Base-by-base conservation (phyloP, 164 flowering plant species). In the Cinnamomum micranthum region DNA sequence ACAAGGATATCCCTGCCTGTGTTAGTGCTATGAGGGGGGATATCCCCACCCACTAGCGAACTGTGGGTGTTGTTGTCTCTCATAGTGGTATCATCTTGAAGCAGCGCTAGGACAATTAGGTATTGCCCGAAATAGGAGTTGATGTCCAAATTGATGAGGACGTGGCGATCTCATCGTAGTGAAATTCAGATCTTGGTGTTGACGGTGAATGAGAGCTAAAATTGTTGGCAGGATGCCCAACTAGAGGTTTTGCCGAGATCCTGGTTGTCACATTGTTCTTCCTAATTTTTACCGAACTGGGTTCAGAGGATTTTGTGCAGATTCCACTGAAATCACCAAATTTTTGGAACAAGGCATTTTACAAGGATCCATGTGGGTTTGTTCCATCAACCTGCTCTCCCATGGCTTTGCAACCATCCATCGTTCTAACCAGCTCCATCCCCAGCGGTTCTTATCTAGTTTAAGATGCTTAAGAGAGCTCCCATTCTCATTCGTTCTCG, bases 361-460 rank as follows among this genome's bases (percentile, higher is more conserved):
- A 1, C 77, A 71, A n/a, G 81, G 64, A 13, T 83, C 86, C 10
- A 68, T 71, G 0, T 81, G 80, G 19, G 76, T 77, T 78, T 89
- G 87, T 76, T 91, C 97, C 94, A 95, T 91, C 71, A 95, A 74
- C 71, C 97, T 85, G 66, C 81, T 90, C 77, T 95, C 99, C 99
- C 99, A 95, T 52, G 99, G 99, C 85, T 86, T 91, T 13, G 97
- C 97, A 14, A 95, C 89, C 99, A 95, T 95, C 99, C 97, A 95
- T 5, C 97, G 90, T 64, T 95, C 99, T 50, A 95, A 80, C 99
- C 99, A 95, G 79, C 92, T 93, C 98, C 98, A 95, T 59, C 95
- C 94, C 91, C 90, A 95, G 75, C 82, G 87, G 68, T 80, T 92
- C 82, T 84, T 91, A 72, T 92, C 92, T 14, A 86, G 71, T 28